Base-by-base conservation (phyloP, 2,329 filamentous ascomycete species). In the Ophioceras dolichostomum region DNA sequence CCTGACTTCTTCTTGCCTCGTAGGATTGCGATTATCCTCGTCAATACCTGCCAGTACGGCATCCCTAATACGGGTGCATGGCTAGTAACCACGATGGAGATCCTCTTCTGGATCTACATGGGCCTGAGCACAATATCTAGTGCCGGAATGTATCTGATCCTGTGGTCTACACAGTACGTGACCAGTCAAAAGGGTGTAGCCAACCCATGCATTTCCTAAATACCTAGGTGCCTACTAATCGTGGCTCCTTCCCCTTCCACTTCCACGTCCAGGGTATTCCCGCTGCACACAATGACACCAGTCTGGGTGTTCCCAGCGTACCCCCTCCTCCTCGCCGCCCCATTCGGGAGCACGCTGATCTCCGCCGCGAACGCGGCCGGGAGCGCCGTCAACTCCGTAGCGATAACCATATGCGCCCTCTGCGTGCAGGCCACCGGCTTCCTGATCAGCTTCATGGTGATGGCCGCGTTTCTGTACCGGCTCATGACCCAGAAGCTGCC, bases 251-350 rank as follows among this genome's bases (percentile, higher is more conserved):
- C 18, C 7, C 10, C 12, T 17, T 22, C 36, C 21, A 37, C 42
- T 21, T 37, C 10, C 12, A 30, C 4, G 4, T 18, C 8, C 38
- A 71, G 61, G 57, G 60, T 62, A 19, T 69, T 68, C 34, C 67
- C 85, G 0, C 83, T 91, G 34, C 79, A 83, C 24, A 77, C 77
- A 37, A 91, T 93, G 85, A 91, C 84, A 0, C 84, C 84, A 0
- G 76, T 86, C 14, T 91, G 84, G 84, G 86, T 89, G 38, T 91
- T 91, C 46, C 85, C 84, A 0, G 83, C 81, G 1, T 93, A 93
- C 45, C 83, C 85, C 1, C 66, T 91, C 17, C 69, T 93, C 4
- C 73, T 91, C 8, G 75, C 81, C 17, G 84, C 80, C 0, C 80
- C 84, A 0, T 76, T 87, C 46, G 84, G 80, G 13, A 70, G 71